These are phyloP conservation scores for Delitschia confertaspora DNA, from an alignment of 495 filamentous ascomycete genomes.

Conservation along the genomic window DNA sequence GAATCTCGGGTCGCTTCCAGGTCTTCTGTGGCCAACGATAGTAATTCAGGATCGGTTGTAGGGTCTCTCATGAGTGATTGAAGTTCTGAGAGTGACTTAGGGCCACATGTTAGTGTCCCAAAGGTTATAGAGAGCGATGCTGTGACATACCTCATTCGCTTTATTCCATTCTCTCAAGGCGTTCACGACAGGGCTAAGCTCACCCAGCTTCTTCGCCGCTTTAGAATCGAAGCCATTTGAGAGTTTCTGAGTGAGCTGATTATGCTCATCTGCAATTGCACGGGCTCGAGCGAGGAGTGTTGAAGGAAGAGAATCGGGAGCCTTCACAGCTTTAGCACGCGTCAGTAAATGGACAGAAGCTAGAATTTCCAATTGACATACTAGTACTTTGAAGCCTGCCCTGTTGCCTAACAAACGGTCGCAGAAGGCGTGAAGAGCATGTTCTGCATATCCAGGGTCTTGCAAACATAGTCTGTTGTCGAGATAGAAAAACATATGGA, in stretches of 20 bases:
- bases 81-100: conserved; percentile 49
- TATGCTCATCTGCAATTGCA: conserved; percentile 56
- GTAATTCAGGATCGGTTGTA: conserved; percentile 53
- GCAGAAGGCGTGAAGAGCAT: conserved; percentile 25
- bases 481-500: too few species aligned
- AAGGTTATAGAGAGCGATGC: neutral
- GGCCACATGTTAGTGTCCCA: conserved; percentile 2
- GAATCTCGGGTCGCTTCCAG: conserved; percentile 52
- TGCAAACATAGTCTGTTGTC: conserved; percentile 19
- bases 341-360: neutral
- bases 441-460: conserved; percentile 31
- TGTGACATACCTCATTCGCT: conserved; percentile 40
- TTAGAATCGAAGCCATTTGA: conserved; percentile 58
- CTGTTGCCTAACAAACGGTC: conserved; percentile 8
- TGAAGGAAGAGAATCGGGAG: conserved; percentile 40
- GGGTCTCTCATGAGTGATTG: conserved; percentile 50
- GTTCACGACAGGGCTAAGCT: conserved; percentile 56
- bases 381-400: conserved; percentile 23
- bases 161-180: conserved; percentile 64
- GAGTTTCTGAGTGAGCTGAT: conserved; percentile 49
- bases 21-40: conserved; percentile 67
- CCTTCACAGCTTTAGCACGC: neutral
- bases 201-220: conserved; percentile 67
- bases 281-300: conserved; percentile 57
- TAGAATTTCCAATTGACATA: too few species aligned